Base-by-base conservation (phyloP, 1,139 yeast species). In the Scheffersomyces segobiensis region DNA sequence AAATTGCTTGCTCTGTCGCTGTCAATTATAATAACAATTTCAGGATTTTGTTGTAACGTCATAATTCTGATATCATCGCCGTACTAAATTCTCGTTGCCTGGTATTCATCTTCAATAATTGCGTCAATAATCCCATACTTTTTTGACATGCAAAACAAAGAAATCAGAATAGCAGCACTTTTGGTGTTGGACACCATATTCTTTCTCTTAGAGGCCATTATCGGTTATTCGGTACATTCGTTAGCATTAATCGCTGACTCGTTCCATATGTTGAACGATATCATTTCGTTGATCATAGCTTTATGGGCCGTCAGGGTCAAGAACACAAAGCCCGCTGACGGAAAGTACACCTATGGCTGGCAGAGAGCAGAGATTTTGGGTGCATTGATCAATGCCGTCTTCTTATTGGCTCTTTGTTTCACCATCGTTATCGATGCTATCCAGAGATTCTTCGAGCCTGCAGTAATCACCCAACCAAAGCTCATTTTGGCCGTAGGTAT, bases 281-380 rank as follows among this genome's bases (percentile, higher is more conserved):
- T 95, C 59, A 87, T 95, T 59, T 92, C 98, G 1, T 79, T 95
- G 53, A 66, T 93, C 24, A 95, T 95, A 57, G 99, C 99, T 0
- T 79, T 93, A 49, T 95, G 98, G 98, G 99, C 99, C 0, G 98
- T 95, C 26, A 84, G 85, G 63, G 97, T 93, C 24, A 93, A 97
- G 59, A 89, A 89, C 68, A 87, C 85, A 55, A 84, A 88, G 68
- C 87, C 89, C 21, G 96, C 97, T 1, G 96, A 92, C 72, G 90
- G 95, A 4, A 87, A 86, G 61, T 93, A 91, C 74, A 93, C 98
- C 4, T 93, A 93, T 68, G 98, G 98, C 14, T 91, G 97, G 97
- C 96, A 91, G 75, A 83, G 98, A 69, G 98, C 98, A 6, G 98
- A 91, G 76, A 93, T 93, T 63, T 82, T 92, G 66, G 97, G 97